These are phyloP conservation scores for Phytophthora tubulina DNA, from an alignment of 352 stramenopile genomes.

Conservation along the genomic window DNA sequence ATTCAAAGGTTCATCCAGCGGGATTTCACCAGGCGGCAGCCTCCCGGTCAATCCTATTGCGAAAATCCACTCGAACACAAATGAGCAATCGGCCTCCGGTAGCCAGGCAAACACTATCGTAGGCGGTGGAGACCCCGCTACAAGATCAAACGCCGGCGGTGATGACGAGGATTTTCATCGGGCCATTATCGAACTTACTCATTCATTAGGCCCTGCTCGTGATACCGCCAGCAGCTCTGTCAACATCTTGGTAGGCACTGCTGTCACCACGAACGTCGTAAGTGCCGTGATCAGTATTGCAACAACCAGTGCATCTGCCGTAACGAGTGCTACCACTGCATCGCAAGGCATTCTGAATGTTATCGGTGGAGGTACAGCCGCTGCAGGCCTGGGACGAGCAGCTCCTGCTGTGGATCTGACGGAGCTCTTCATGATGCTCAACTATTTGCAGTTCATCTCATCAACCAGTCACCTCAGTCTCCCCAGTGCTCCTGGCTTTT, in stretches of 20 bases:
- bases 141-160: conserved; percentile 18
- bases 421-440: conserved; percentile 70
- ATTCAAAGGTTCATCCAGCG: conserved; percentile 15
- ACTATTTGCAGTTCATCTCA: conserved; percentile 80
- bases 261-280: conserved; percentile 61
- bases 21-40: conserved; percentile 1
- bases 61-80: conserved; percentile 9
- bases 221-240: conserved; percentile 51
- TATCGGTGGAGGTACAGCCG: conserved; percentile 17
- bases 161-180: conserved; percentile 29
- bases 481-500: conserved; percentile 66
- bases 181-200: conserved; percentile 41
- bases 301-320: conserved; percentile 44
- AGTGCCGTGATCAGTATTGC: conserved; percentile 55
- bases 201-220: conserved; percentile 38
- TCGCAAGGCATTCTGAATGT: conserved; percentile 43
- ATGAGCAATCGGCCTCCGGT: conserved; percentile 8
- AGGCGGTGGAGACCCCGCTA: conserved; percentile 12
- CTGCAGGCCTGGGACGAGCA: conserved; percentile 18
- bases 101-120: conserved; percentile 14
- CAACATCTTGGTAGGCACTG: conserved; percentile 66
- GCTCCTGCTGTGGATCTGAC: conserved; percentile 59
- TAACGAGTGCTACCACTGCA: conserved; percentile 35
- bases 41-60: not conserved
- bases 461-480: conserved; percentile 71